Conservation (phyloP, 192 early-diverging fungal species). For the Coemansia sp. region DNA sequence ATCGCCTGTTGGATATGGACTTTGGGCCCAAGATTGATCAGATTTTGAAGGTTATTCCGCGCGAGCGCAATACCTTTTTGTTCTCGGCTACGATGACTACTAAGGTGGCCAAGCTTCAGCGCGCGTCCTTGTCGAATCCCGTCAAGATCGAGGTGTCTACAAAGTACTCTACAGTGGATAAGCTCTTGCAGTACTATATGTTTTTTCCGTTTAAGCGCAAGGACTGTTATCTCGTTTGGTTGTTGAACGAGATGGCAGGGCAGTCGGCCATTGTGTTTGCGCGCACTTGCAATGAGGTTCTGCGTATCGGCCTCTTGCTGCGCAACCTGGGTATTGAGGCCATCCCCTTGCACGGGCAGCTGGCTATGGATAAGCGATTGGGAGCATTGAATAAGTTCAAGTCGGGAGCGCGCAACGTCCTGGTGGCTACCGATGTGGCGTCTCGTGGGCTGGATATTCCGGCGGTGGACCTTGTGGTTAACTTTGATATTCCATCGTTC, state of each 20-base stretch:
- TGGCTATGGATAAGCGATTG: constrained; percentile 88
- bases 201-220: constrained; percentile 97
- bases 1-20: constrained; percentile 90
- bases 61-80: constrained; percentile 87
- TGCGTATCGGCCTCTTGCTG: constrained; percentile 82
- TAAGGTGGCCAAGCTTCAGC: constrained; percentile 94
- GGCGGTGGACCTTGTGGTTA: constrained; percentile 91
- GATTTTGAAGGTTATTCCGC: constrained; percentile 86
- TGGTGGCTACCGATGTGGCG: constrained; percentile 96
- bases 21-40: constrained; percentile 97
- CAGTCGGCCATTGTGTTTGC: constrained; percentile 91
- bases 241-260: constrained; percentile 91
- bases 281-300: constrained; percentile 81
- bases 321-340: constrained; percentile 93
- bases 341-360: constrained; percentile 90
- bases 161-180: constrained; percentile 94
- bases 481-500: constrained; percentile 91
- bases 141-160: constrained; percentile 95
- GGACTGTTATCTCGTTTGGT: constrained; percentile 89
- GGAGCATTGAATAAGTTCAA: constrained; percentile 96
- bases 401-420: constrained; percentile 76
- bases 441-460: constrained; percentile 94
- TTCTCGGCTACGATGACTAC: constrained; percentile 99
- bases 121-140: constrained; percentile 85
- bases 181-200: constrained; percentile 91